Evolutionary conservation across 805 yeast genomes (phyloP).

Genomic region (Kazachstania martiniae): DNA sequence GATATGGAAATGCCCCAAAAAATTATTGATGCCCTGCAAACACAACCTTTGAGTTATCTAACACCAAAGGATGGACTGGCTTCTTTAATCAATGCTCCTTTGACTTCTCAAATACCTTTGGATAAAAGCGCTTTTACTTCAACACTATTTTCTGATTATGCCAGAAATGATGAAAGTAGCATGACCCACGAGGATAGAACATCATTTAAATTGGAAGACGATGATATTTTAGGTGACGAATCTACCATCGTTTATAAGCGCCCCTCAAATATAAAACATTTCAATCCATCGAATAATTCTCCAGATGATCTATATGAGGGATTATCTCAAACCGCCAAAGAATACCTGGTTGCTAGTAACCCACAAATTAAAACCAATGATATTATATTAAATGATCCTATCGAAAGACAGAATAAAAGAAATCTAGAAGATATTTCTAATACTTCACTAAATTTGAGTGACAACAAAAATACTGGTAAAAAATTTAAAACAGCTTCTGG

Average conservation of each 20-base stretch:
- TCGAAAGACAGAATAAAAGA: conserved; percentile 1
- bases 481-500: conserved; percentile 11
- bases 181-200: neutral
- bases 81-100: conserved; percentile 7
- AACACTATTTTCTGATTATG: neutral
- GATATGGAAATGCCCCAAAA: conserved; percentile 18
- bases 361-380: neutral
- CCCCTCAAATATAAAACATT: conserved; percentile 6
- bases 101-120: conserved; percentile 3
- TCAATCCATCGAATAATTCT: neutral
- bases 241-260: conserved; percentile 8
- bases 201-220: neutral
- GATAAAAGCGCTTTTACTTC: neutral
- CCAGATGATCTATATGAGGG: conserved; percentile 8
- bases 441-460: conserved; percentile 1
- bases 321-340: conserved; percentile 18
- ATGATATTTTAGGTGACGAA: too few relatives aligned
- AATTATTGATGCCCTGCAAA: conserved; percentile 16
- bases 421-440: conserved; percentile 4
- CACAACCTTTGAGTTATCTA: conserved; percentile 19
- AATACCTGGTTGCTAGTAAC: conserved; percentile 5
- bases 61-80: conserved; percentile 22
- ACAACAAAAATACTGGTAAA: conserved; percentile 6
- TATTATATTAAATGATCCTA: too few relatives aligned
- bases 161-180: neutral